A percentile compares a stretch with the other conserved stretches of the same genome.
These are phyloP conservation scores for Leccinum discolor DNA, from an alignment of 1,284 basidiomycete species.

Conservation along the genomic window DNA sequence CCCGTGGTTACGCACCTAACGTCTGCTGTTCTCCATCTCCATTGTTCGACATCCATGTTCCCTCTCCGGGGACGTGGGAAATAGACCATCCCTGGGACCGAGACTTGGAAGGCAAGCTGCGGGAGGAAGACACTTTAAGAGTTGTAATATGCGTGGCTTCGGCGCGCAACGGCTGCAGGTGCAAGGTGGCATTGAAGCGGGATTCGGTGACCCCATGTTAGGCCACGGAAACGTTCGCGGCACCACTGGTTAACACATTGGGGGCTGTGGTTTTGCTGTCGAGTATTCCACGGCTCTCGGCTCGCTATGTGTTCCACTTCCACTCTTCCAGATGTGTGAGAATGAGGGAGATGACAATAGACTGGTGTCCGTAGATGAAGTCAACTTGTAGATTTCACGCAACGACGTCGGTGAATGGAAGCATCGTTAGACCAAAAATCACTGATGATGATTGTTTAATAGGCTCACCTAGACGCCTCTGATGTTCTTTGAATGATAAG, in stretches of 20 bases:
- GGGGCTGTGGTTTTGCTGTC: neutral
- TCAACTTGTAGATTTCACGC: slow-evolving; percentile 89
- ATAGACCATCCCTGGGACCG: slow-evolving; percentile 1
- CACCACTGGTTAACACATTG: slow-evolving; percentile 5
- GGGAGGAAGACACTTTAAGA: slow-evolving; percentile 2
- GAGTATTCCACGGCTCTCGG: slow-evolving; percentile 47
- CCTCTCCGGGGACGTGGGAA: neutral
- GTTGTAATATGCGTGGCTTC: neutral
- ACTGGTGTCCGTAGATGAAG: slow-evolving; percentile 92
- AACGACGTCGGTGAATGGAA: slow-evolving; percentile 69
- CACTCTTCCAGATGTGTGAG: slow-evolving; percentile 77
- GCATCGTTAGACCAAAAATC: slow-evolving; percentile 2
- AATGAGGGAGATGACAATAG: slow-evolving; percentile 90
- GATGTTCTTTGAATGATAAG: slow-evolving; percentile 86
- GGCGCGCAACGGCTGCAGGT: neutral
- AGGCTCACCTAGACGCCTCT: slow-evolving; percentile 86
- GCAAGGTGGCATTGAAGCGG: neutral
- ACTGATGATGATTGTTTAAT: neutral
- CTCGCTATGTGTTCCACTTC: slow-evolving; percentile 84
- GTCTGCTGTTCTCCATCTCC: slow-evolving; percentile 3
- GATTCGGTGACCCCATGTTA: neutral
- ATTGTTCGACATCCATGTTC: neutral
- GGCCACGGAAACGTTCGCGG: slow-evolving; percentile 8
- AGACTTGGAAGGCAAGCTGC: neutral
- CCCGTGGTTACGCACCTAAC: neutral